Conservation (phyloP, 2,329 filamentous ascomycete genomes). For the Aspergillus sclerotialis region DNA sequence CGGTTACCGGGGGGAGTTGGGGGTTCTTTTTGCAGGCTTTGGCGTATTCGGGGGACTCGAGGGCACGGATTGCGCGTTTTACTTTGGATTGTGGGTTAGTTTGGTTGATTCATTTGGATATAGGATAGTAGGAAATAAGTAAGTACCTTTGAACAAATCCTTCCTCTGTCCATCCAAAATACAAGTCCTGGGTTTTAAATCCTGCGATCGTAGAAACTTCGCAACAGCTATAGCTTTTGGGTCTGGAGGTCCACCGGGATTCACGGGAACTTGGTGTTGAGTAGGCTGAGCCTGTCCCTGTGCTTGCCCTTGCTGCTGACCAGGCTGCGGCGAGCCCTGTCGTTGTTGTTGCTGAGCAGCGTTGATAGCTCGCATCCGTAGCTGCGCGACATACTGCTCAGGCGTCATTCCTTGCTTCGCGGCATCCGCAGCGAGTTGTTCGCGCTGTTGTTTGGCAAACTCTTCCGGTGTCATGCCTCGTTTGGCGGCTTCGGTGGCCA, state of each 20-base stretch:
- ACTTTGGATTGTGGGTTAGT: conserved; percentile 59
- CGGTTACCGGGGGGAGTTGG: conserved; percentile 78
- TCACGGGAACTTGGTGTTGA: conserved; percentile 39
- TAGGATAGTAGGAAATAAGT: neutral
- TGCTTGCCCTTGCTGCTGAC: conserved; percentile 32
- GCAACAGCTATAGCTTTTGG: conserved; percentile 84
- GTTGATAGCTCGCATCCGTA: conserved; percentile 42
- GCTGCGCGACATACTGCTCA: conserved; percentile 41
- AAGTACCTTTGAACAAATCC: conserved; percentile 88
- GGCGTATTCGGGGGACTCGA: conserved; percentile 81
- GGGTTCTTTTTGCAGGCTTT: conserved; percentile 77
- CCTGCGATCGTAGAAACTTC: conserved; percentile 74
- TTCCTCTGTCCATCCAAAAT: conserved; percentile 95
- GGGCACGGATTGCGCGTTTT: conserved; percentile 86
- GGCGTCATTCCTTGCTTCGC: conserved; percentile 47
- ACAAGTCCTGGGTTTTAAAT: conserved; percentile 82
- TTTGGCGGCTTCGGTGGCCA: conserved; percentile 75
- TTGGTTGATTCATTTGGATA: neutral
- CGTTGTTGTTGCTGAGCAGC: conserved; percentile 32
- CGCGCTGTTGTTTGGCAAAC: conserved; percentile 60
- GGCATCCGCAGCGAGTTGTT: conserved; percentile 40
- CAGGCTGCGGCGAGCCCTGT: conserved; percentile 15
- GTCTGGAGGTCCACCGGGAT: conserved; percentile 60
- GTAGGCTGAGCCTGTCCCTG: conserved; percentile 28
- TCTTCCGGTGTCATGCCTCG: conserved; percentile 77